phyloP scores from a whole-genome alignment of 371 early-diverging fungal genomes.

The Mucor sp. region DNA sequence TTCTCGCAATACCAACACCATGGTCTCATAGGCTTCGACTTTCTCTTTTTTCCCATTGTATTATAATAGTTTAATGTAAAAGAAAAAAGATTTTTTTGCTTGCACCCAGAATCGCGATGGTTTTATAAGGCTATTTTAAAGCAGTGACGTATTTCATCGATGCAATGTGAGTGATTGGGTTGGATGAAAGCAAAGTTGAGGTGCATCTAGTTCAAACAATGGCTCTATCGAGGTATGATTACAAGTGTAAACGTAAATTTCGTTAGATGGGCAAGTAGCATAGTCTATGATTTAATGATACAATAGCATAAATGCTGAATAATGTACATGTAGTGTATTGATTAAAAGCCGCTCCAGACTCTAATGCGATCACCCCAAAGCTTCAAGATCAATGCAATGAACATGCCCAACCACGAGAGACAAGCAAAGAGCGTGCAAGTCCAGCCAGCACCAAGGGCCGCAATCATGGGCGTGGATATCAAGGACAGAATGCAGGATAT shows the following conservation, averaged over 20 bases:
- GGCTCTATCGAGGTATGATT: too few relatives aligned
- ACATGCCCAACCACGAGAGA: conserved; percentile 18
- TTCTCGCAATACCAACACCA: conserved; percentile 93
- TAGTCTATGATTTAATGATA: too few relatives aligned
- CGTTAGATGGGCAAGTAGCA: too few relatives aligned
- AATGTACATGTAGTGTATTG: neutral
- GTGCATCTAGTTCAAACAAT: too few relatives aligned
- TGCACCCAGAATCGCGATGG: too few relatives aligned
- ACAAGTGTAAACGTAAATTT: too few relatives aligned
- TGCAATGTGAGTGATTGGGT: too few relatives aligned
- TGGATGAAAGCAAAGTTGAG: too few relatives aligned
- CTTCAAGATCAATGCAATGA: conserved; percentile 12
- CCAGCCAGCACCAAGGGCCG: conserved; percentile 18
- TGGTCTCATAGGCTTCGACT: conserved; percentile 44
- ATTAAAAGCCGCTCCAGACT: conserved; percentile 14
- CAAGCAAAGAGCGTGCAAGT: conserved; percentile 15
- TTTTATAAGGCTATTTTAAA: too few relatives aligned
- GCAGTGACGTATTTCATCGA: too few relatives aligned
- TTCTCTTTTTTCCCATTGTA: conserved; percentile 52
- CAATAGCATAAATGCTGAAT: too few relatives aligned
- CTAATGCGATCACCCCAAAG: conserved; percentile 11
- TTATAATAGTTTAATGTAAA: neutral
- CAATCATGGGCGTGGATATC: conserved; percentile 21
- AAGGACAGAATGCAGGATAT: conserved; percentile 40
- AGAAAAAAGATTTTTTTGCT: conserved; percentile 4